These are phyloP conservation scores for Apiospora sp. DNA, from an alignment of 2,329 filamentous ascomycete species.

Conservation along the genomic window DNA sequence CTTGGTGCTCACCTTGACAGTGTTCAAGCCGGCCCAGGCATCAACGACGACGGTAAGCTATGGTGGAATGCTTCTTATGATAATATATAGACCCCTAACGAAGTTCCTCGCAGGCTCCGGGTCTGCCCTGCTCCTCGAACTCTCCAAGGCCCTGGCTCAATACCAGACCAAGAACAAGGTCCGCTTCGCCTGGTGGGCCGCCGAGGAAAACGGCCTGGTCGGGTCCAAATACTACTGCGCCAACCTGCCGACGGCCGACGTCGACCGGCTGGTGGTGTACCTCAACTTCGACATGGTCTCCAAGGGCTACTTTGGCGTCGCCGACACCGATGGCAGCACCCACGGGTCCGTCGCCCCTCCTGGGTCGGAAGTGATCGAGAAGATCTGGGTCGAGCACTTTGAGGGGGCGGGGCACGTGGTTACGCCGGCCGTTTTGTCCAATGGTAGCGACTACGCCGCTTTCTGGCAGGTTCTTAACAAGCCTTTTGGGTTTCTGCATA, in stretches of 20 bases:
- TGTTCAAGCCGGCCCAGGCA: conserved; percentile 42
- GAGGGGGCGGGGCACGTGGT: conserved; percentile 36
- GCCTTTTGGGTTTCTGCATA: conserved; percentile 47
- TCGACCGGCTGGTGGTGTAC: conserved; percentile 41
- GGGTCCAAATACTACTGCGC: conserved; percentile 43
- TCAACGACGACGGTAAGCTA: conserved; percentile 40
- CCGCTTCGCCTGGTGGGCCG: conserved; percentile 45
- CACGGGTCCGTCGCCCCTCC: conserved; percentile 46
- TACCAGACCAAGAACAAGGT: conserved; percentile 42
- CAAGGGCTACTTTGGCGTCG: conserved; percentile 43
- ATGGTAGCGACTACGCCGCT: conserved; percentile 63
- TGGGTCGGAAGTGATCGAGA: conserved; percentile 44
- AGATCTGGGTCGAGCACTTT: conserved; percentile 43
- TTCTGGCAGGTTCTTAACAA: conserved; percentile 46
- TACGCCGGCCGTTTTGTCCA: conserved; percentile 41
- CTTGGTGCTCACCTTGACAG: conserved; percentile 44
- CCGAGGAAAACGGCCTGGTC: conserved; percentile 41
- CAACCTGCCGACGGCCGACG: conserved; percentile 37
- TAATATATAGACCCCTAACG: neutral
- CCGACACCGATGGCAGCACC: conserved; percentile 45
- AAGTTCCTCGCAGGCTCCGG: conserved; percentile 33
- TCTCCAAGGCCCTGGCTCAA: conserved; percentile 35
- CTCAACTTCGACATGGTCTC: conserved; percentile 49
- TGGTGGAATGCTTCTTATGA: too few relatives aligned
- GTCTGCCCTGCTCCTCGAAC: conserved; percentile 40